Evolutionary conservation across 164 flowering plant genomes (phyloP).

Genomic region (Malania oleifera): DNA sequence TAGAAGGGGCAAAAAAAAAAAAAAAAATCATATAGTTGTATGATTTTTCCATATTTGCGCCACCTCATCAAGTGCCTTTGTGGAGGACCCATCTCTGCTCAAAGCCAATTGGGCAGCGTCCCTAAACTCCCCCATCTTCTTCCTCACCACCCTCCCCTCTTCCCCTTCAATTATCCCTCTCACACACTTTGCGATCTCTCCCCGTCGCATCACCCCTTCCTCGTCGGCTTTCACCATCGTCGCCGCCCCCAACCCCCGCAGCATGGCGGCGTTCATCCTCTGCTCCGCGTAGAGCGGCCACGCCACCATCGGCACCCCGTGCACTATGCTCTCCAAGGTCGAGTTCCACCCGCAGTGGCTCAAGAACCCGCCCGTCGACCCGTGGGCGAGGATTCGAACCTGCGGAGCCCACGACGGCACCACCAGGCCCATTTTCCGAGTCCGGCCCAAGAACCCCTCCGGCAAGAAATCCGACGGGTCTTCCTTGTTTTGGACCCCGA

Average conservation of each 20-base stretch:
- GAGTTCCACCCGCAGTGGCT: conserved; percentile 52
- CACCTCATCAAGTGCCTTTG: not conserved
- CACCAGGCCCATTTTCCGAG: conserved; percentile 27
- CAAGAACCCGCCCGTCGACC: conserved; percentile 36
- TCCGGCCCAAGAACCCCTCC: conserved; percentile 28
- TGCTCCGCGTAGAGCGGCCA: conserved; percentile 54
- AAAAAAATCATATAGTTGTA: too few relatives aligned
- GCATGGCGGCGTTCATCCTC: conserved; percentile 33
- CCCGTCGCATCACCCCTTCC: conserved; percentile 22
- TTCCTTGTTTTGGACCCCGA: conserved; percentile 7
- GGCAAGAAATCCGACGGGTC: conserved; percentile 29
- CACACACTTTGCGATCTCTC: conserved; percentile 23
- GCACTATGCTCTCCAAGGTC: conserved; percentile 29
- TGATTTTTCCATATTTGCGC: not conserved
- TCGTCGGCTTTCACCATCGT: conserved; percentile 16
- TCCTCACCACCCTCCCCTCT: conserved; percentile 21
- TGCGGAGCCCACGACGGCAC: conserved; percentile 47
- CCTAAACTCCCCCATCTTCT: conserved; percentile 17
- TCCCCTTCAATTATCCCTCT: conserved; percentile 29
- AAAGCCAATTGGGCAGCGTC: conserved; percentile 9
- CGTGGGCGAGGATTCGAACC: conserved; percentile 26
- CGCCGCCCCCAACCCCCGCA: conserved; percentile 24
- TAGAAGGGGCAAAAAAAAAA: too few relatives aligned
- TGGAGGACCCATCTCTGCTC: conserved; percentile 5
- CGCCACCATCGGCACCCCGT: conserved; percentile 38